Evolutionary conservation across 345 rosid genomes (phyloP), one percentile per base, ranked within the genome.

Genomic region (Dovyalis caffra): DNA sequence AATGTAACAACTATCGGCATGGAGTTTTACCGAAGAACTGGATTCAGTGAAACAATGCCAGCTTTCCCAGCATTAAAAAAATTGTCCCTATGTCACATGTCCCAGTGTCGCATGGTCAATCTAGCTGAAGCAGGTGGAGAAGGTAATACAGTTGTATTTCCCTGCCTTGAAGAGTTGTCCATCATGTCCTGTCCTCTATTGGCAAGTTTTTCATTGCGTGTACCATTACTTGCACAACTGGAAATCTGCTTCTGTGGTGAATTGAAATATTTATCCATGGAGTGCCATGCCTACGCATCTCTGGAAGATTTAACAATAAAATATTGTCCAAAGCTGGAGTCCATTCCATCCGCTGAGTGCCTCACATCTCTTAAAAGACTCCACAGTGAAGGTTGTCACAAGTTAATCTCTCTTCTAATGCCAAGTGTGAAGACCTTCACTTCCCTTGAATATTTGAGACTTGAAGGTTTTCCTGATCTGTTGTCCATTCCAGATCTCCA

Each of bases 51-150:
- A 16, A 35, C 23, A 34, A 2, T 5, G 34, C 18, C 16, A 1
- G 5, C 34, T 33, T 76, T 78, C 53, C 77, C 74, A 35, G 56
- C 77, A 47, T 63, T 78, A 23, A 78, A 53, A 21, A 2, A 10
- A 15, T 47, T 78, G 14, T 16, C 34, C 10, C 38, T 38, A n/a
- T n/a, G n/a, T n/a, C n/a, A n/a, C n/a, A n/a, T n/a, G n/a, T n/a
- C n/a, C n/a, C n/a, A n/a, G 14, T 2, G 26, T 2, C 12, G 25
- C 2, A 74, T 79, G 75, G 20, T 33, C 1, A 14, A 38, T 0
- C 74, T 79, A 43, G 21, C 31, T 6, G 70, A 68, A 35, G 38
- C 33, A 14, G 29, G 12, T 2, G 6, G 11, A 37, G 71, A 18
- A 49, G 65, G 38, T 1, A 2, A 26, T 0, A n/a, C 67, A 37